phyloP scores from a whole-genome alignment of 2,329 filamentous ascomycete genomes.

The Aspergillus neotritici region DNA sequence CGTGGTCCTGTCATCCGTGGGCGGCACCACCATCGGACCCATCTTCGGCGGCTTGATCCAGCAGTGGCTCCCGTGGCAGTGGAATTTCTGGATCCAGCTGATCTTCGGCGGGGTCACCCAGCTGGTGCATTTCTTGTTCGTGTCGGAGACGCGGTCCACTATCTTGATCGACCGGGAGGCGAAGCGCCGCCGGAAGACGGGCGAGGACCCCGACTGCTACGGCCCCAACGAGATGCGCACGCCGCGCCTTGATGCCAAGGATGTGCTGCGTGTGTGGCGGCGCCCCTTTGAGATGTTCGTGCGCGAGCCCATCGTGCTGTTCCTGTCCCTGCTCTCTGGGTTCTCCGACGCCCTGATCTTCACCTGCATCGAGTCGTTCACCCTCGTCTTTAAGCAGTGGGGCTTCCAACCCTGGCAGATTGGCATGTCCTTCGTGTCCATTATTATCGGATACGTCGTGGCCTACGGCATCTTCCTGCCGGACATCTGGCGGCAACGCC shows the following conservation, averaged over 20 bases:
- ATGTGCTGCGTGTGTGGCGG: conserved; percentile 45
- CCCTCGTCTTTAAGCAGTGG: conserved; percentile 47
- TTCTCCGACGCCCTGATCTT: conserved; percentile 73
- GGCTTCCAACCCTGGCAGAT: conserved; percentile 15
- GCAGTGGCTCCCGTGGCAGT: conserved; percentile 49
- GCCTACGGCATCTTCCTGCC: conserved; percentile 51
- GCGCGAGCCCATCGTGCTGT: conserved; percentile 68
- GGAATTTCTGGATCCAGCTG: conserved; percentile 62
- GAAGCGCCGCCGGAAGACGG: conserved; percentile 48
- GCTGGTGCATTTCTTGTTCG: conserved; percentile 48
- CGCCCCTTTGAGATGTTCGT: conserved; percentile 69
- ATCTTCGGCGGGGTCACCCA: conserved; percentile 53
- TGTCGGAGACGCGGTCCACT: conserved; percentile 56
- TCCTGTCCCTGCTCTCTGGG: conserved; percentile 63
- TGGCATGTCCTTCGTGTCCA: conserved; percentile 23
- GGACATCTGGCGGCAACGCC: conserved; percentile 41
- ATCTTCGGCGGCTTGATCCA: conserved; percentile 51
- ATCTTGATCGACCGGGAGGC: conserved; percentile 55
- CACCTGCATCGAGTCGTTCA: conserved; percentile 69
- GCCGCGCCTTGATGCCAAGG: conserved; percentile 43
- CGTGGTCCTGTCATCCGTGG: conserved; percentile 72
- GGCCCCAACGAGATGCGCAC: conserved; percentile 55
- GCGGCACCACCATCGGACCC: conserved; percentile 60
- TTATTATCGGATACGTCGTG: conserved; percentile 51
- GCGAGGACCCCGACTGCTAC: conserved; percentile 56